These are phyloP conservation scores for Peltaster fructicola DNA, from an alignment of 2,329 filamentous ascomycete species.

Conservation along the genomic window DNA sequence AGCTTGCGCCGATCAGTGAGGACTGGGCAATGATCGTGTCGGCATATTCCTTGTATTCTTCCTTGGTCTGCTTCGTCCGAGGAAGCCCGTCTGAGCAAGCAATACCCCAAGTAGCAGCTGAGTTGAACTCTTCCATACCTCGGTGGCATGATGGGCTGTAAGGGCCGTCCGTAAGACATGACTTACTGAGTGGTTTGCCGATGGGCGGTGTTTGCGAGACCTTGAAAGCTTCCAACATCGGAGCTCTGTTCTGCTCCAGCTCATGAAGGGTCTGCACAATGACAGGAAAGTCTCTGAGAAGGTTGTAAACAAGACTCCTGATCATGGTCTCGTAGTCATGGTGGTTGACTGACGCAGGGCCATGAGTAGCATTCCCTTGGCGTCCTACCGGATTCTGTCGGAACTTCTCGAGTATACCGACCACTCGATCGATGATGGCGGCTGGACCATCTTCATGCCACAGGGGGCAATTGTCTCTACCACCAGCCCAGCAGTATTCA, in stretches of 20 bases:
- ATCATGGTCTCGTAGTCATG: conserved; percentile 18
- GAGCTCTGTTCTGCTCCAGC: conserved; percentile 14
- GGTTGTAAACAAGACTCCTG: conserved; percentile 18
- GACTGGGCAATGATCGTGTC: conserved; percentile 15
- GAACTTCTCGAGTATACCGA: conserved; percentile 24
- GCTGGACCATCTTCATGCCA: conserved; percentile 17
- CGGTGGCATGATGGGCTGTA: conserved; percentile 9
- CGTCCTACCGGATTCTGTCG: conserved; percentile 26
- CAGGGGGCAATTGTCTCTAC: conserved; percentile 27
- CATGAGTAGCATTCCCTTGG: conserved; percentile 17
- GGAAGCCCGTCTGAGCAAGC: conserved; percentile 21
- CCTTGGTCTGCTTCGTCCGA: conserved; percentile 11
- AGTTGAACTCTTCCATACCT: too few relatives aligned
- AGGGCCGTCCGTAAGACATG: conserved; percentile 14
- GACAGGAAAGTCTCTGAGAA: conserved; percentile 13
- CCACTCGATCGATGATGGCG: conserved; percentile 19
- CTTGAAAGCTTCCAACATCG: conserved; percentile 21
- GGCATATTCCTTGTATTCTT: conserved; percentile 6
- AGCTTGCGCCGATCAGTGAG: conserved; percentile 18
- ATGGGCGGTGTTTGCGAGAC: conserved; percentile 19
- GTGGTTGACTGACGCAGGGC: conserved; percentile 19
- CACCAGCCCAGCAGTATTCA: conserved; percentile 34
- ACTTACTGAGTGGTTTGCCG: conserved; percentile 7
- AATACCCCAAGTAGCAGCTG: conserved; percentile 12
- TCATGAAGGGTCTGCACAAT: conserved; percentile 17